phyloP scores from a whole-genome alignment of 2,329 filamentous ascomycete genomes.

The Ophiostoma sp. region DNA sequence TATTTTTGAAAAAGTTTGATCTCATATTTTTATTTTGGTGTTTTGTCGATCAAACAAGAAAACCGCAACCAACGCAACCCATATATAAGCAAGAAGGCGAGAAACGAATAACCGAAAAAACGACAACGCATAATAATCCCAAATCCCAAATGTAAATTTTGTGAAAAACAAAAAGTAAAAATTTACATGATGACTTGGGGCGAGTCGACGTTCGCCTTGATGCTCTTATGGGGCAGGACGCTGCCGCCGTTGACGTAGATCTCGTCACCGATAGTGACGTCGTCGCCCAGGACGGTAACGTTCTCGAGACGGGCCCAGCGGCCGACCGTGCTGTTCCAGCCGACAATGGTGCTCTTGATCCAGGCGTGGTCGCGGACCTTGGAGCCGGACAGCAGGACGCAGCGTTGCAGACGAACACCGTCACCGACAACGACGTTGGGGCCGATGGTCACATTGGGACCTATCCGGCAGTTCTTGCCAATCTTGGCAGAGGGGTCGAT shows the following conservation, averaged over 20 bases:
- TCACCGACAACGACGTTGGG: conserved; percentile 91
- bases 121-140: background rate
- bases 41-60: conserved; percentile 16
- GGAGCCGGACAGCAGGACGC: conserved; percentile 81
- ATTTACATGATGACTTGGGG: conserved; percentile 67
- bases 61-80: background rate
- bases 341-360: conserved; percentile 98
- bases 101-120: background rate
- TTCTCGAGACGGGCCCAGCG: conserved; percentile 97
- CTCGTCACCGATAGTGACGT: conserved; percentile 96
- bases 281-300: conserved; percentile 94
- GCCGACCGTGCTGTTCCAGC: conserved; percentile 96
- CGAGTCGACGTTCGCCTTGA: conserved; percentile 94
- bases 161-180: background rate
- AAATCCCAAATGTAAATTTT: conserved; percentile 10
- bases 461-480: conserved; percentile 97
- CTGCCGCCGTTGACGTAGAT: conserved; percentile 98
- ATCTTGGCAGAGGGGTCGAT: conserved; percentile 94
- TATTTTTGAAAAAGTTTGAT: background rate
- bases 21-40: background rate
- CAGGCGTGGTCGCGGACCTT: conserved; percentile 99
- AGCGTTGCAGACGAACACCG: conserved; percentile 89
- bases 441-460: conserved; percentile 94
- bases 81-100: background rate
- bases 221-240: conserved; percentile 95